Evolutionary conservation across 176 grass and related monocot species (phyloP), one percentile per base, ranked within the genome.

Genomic region (Phragmites australis): DNA sequence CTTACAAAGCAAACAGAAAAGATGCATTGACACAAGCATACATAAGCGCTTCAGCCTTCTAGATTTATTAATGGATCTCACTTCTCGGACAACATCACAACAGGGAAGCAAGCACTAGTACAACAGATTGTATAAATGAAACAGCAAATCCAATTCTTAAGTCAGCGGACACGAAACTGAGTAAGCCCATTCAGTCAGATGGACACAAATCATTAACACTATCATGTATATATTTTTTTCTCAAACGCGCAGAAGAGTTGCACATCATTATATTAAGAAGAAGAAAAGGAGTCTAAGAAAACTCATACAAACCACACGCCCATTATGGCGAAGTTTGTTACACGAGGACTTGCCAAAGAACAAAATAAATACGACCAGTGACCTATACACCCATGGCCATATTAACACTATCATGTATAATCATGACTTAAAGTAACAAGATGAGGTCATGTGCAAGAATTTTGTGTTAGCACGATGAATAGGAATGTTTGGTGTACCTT

Each of bases 401-500:
- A 26, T 39, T 12, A 75, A 54, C 57, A 1, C 34, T 17, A 13
- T 22, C 32, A 76, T 5, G 43, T 60, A 43, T 45, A 11, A 60
- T 2, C 61, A n/a, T 77, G 26, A 13, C 5, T 14, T 47, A 6
- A 19, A 75, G 56, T 64, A 65, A 51, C 27, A 66, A 3, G 46
- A 67, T 53, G 22, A 53, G 30, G 14, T 22, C 47, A 29, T 1
- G 48, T 56, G 19, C 18, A 65, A 54, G 46, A 23, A 78, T 77
- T 78, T 61, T 72, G 10, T n/a, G 30, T 42, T 50, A 57, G 49
- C 21, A 87, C 52, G 71, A 68, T 55, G 58, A 50, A 29, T 69
- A 18, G 45, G 42, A 62, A 88, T 46, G 15, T 67, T 31, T 69
- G 26, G 25, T 73, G 72, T 88, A 99, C 96, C 96, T 99, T 99